Base-by-base conservation (phyloP, 2,329 filamentous ascomycete species). In the Aspergillus unguis region DNA sequence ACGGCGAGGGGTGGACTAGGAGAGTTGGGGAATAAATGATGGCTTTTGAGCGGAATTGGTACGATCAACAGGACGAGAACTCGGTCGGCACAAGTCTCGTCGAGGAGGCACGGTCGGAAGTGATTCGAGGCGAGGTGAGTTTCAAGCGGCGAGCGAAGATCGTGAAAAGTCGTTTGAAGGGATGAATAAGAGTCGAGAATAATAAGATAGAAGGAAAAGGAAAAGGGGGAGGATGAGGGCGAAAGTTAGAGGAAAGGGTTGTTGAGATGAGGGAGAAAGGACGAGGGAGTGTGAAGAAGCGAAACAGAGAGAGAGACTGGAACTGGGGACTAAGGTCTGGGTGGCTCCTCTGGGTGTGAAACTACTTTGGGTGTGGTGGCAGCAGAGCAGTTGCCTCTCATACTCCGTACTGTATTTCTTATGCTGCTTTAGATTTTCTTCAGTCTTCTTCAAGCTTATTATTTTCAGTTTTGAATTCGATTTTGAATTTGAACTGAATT, bases 311-410 rank as follows among this genome's bases (percentile, higher is more conserved):
- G 28, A 9, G 35, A 37, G 29, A 44, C 47, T 43, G 26, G 32
- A 26, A 44, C 38, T 44, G 38, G 28, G 41, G 36, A 38, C 33
- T n/a, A n/a, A 36, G 35, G 23, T 41, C 37, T 41, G 25, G 37
- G 44, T 58, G 48, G 57, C 52, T 45, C 55, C 56, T 46, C 50
- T 51, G 50, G 54, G 52, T 55, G 50, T 54, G 48, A 45, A 45
- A 45, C 42, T 52, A 54, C 50, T 51, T 45, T 45, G 48, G 46
- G 41, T 48, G 38, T 43, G 45, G 48, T 35, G 32, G 41, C 31
- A 36, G 44, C 38, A 27, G 47, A 42, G 31, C 31, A 37, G 25
- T 35, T 37, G 38, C 35, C 38, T 17, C 27, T 42, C 17, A 26
- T 10, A 11, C 26, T 32, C 17, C 36, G 43, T 32, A 32, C 43